Evolutionary conservation across 805 yeast species (phyloP).

Genomic region (Hyphopichia homilentoma): DNA sequence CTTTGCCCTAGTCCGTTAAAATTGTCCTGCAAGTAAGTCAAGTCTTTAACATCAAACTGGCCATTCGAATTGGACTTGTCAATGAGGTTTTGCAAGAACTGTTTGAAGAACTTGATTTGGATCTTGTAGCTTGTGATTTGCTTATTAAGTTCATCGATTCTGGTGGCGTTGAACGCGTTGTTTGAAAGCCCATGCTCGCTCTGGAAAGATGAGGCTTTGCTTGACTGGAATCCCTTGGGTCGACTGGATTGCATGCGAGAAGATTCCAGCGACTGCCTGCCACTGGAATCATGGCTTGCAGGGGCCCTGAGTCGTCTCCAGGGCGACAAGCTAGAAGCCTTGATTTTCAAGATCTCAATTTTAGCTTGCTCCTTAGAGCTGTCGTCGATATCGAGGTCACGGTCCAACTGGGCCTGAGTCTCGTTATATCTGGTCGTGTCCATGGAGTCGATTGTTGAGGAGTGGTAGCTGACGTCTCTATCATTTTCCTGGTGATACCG

Average conservation of each 20-base stretch:
- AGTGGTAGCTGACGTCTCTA: conserved; percentile 3
- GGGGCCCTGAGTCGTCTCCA: conserved; percentile 6
- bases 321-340: conserved; percentile 1
- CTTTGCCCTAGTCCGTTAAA: not conserved
- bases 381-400: conserved; percentile 15
- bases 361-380: conserved; percentile 6
- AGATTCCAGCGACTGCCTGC: conserved; percentile 1
- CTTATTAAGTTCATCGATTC: conserved; percentile 28
- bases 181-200: not conserved
- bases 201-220: not conserved
- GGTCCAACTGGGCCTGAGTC: conserved; percentile 19
- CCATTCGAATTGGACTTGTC: conserved; percentile 12
- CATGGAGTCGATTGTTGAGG: conserved; percentile 6
- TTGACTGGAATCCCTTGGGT: conserved; percentile 5
- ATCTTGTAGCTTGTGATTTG: conserved; percentile 34
- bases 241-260: no score
- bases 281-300: conserved; percentile 6
- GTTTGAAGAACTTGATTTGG: conserved; percentile 37
- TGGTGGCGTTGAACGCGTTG: conserved; percentile 16
- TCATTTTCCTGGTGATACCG: no score
- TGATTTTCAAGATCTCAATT: conserved; percentile 7
- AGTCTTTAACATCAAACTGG: conserved; percentile 1
- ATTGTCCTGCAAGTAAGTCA: conserved; percentile 1
- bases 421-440: conserved; percentile 15
- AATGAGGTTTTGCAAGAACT: conserved; percentile 35